Evolutionary conservation across 2,329 filamentous ascomycete genomes (phyloP).

Genomic region (Penicillium thymicola): DNA sequence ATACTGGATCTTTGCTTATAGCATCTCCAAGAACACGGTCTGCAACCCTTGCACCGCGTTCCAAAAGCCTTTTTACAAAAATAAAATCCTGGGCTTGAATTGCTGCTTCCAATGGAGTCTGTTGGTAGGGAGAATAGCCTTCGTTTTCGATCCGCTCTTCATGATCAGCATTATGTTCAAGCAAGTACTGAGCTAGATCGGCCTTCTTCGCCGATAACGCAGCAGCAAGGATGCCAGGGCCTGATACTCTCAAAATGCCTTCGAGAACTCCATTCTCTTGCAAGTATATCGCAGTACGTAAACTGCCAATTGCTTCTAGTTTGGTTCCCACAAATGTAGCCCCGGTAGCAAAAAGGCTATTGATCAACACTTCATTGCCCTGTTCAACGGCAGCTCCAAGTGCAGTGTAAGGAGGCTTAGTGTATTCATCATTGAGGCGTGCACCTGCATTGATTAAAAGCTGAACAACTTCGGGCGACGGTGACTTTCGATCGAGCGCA

Average conservation of each 20-base stretch:
- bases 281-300: neutral
- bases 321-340: neutral
- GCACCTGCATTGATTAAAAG: constrained; percentile 10
- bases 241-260: neutral
- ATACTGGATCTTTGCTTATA: neutral
- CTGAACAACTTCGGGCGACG: constrained; percentile 1
- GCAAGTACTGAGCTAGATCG: neutral
- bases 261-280: neutral
- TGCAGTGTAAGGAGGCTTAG: neutral
- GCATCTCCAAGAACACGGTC: constrained; percentile 5
- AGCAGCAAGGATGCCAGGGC: neutral
- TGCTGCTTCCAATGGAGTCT: neutral
- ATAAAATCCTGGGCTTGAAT: neutral
- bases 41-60: constrained; percentile 7
- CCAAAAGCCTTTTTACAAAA: neutral
- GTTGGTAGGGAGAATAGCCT: neutral
- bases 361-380: constrained; percentile 1
- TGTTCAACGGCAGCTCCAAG: constrained; percentile 12
- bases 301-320: neutral
- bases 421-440: constrained; percentile 12
- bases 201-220: neutral
- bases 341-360: neutral
- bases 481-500: neutral
- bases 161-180: neutral
- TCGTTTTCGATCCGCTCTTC: neutral